phyloP scores from a whole-genome alignment of 2,329 filamentous ascomycete species.

The Mollisia scopiformis region DNA sequence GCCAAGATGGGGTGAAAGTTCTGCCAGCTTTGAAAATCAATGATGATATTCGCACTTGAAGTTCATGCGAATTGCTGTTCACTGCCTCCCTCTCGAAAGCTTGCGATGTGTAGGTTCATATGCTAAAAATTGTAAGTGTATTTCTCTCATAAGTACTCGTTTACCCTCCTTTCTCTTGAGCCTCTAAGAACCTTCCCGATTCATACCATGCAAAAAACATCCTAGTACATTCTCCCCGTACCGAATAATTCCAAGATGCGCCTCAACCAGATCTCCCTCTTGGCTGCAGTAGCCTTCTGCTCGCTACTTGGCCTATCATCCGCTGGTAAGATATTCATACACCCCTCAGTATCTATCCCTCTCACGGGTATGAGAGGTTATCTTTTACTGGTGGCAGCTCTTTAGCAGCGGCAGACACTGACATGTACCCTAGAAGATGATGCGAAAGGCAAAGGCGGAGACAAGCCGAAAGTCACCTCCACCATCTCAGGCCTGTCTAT shows the following conservation, averaged over 20 bases:
- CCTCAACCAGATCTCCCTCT: conserved; percentile 1
- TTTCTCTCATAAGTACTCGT: neutral
- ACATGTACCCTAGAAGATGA: neutral
- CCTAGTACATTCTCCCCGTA: neutral
- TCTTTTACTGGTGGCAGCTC: neutral
- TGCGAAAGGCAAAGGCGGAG: neutral
- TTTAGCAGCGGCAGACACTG: neutral
- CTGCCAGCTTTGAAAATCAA: neutral
- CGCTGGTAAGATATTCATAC: neutral
- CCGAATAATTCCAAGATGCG: conserved; percentile 6
- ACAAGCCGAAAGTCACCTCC: neutral
- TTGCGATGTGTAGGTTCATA: neutral
- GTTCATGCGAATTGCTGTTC: neutral
- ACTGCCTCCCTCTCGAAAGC: neutral
- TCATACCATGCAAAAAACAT: neutral
- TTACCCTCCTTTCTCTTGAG: neutral
- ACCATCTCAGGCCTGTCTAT: neutral
- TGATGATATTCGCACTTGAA: neutral
- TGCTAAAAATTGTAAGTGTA: neutral
- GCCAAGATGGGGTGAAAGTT: neutral
- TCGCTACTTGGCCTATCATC: conserved; percentile 6
- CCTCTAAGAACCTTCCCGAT: neutral
- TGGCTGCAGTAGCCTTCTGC: conserved; percentile 4
- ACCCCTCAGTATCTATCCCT: neutral
- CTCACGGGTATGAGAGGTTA: neutral